Percentiles rank a stretch among this genome's conserved stretches.
phyloP scores from a whole-genome alignment of 805 yeast species.

The Ogataea pignaliae region DNA sequence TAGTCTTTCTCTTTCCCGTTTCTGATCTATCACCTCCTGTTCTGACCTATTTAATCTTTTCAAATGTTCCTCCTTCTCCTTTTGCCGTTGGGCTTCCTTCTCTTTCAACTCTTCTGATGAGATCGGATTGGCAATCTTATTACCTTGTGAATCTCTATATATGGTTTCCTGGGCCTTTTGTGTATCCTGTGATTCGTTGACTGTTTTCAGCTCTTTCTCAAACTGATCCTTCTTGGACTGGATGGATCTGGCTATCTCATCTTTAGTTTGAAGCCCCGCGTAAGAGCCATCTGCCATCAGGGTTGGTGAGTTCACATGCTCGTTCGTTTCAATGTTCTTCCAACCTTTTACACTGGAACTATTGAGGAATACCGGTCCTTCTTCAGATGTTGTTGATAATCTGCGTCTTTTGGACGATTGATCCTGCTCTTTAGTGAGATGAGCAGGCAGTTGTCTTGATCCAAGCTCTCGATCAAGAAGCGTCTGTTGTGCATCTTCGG shows the following conservation, averaged over 20 bases:
- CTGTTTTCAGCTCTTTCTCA: conserved; percentile 26
- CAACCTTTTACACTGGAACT: conserved; percentile 13
- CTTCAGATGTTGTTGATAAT: no score
- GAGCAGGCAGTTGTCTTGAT: background rate
- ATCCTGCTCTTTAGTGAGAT: background rate
- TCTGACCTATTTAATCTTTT: conserved; percentile 34
- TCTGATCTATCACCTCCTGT: conserved; percentile 32
- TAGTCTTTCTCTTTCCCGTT: conserved; percentile 25
- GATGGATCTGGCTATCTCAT: conserved; percentile 35
- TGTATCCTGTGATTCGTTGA: conserved; percentile 9
- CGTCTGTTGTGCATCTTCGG: background rate
- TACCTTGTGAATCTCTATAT: conserved; percentile 61
- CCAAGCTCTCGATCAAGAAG: background rate
- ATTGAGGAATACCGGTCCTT: no score
- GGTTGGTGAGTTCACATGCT: conserved; percentile 12
- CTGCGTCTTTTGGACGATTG: background rate
- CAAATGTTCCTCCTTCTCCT: conserved; percentile 23
- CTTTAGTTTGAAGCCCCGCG: conserved; percentile 45
- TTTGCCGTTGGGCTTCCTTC: conserved; percentile 12
- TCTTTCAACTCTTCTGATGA: conserved; percentile 6
- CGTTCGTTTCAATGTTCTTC: conserved; percentile 17
- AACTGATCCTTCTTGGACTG: conserved; percentile 11
- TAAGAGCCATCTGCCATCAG: conserved; percentile 20
- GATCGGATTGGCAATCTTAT: conserved; percentile 19
- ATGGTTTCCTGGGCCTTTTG: conserved; percentile 33